Evolutionary conservation across 768 basidiomycete genomes (phyloP).

Genomic region (Suillus bovinus): DNA sequence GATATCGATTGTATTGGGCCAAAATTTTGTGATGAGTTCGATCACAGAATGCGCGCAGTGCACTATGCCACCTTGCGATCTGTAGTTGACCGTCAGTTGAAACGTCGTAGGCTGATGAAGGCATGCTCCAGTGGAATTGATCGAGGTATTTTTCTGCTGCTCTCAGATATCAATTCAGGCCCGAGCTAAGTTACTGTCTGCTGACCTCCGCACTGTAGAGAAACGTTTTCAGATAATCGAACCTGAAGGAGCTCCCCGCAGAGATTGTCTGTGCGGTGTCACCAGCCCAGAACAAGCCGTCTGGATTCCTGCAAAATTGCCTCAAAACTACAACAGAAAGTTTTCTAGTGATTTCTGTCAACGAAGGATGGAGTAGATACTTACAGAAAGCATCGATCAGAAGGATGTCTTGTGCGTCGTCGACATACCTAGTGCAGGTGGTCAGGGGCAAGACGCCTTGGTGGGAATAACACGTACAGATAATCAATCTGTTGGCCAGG

Average conservation of each 20-base stretch:
- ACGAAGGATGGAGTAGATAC: conserved; percentile 13
- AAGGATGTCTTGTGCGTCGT: conserved; percentile 74
- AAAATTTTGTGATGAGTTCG: conserved; percentile 58
- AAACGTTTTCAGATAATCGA: conserved; percentile 71
- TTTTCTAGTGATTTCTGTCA: not conserved
- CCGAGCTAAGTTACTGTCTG: not conserved
- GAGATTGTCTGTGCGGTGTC: conserved; percentile 82
- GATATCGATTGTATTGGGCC: conserved; percentile 63
- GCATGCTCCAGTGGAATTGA: conserved; percentile 15
- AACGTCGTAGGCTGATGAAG: conserved; percentile 42
- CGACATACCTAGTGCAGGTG: conserved; percentile 53
- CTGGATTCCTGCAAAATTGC: conserved; percentile 56
- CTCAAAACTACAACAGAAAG: conserved; percentile 49
- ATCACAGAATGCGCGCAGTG: conserved; percentile 66
- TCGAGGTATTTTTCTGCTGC: conserved; percentile 24
- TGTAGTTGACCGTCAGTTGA: conserved; percentile 63
- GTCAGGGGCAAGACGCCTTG: not conserved
- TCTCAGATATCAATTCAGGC: not conserved
- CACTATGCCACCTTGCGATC: conserved; percentile 73
- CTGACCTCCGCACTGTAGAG: conserved; percentile 60
- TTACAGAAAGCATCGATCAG: conserved; percentile 62
- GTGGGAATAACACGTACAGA: conserved; percentile 41
- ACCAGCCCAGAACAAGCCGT: conserved; percentile 78
- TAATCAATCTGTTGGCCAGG: conserved; percentile 50
- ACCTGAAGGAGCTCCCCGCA: conserved; percentile 69